Conservation (phyloP, 495 filamentous ascomycete genomes). For the Lentithecium fluviatile region DNA sequence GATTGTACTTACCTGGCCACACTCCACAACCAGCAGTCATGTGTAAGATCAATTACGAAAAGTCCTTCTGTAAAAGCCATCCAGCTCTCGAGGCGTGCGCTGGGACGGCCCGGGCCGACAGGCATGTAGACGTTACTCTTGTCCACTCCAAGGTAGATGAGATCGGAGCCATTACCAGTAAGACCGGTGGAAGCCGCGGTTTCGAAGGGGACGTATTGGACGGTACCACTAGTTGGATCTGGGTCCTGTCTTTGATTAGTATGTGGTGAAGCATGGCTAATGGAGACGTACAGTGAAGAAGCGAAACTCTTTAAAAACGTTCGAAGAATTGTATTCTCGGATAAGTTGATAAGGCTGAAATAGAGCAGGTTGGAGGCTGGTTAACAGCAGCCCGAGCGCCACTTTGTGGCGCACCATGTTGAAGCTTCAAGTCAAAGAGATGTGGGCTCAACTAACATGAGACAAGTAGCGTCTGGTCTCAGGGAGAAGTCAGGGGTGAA, state of each 20-base stretch:
- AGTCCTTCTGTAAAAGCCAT: slow-evolving; percentile 41
- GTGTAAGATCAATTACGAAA: slow-evolving; percentile 43
- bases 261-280: not conserved
- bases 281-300: slow-evolving; percentile 45
- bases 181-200: slow-evolving; percentile 20
- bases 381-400: slow-evolving; percentile 3
- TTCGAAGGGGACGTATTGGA: slow-evolving; percentile 15
- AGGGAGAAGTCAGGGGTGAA: not conserved
- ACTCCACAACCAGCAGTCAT: slow-evolving; percentile 44
- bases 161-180: slow-evolving; percentile 31
- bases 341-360: slow-evolving; percentile 17
- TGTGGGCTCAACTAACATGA: not conserved
- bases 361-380: not conserved
- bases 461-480: not conserved
- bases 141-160: slow-evolving; percentile 42
- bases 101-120: slow-evolving; percentile 36
- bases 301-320: slow-evolving; percentile 41
- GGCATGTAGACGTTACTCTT: slow-evolving; percentile 22
- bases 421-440: slow-evolving; percentile 4
- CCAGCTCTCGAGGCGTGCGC: slow-evolving; percentile 43
- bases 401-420: slow-evolving; percentile 5
- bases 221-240: slow-evolving; percentile 19
- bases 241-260: not conserved
- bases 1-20: slow-evolving; percentile 29
- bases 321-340: slow-evolving; percentile 14